These are phyloP conservation scores for Lentinula boryana DNA, from an alignment of 768 basidiomycete species.

Conservation along the genomic window DNA sequence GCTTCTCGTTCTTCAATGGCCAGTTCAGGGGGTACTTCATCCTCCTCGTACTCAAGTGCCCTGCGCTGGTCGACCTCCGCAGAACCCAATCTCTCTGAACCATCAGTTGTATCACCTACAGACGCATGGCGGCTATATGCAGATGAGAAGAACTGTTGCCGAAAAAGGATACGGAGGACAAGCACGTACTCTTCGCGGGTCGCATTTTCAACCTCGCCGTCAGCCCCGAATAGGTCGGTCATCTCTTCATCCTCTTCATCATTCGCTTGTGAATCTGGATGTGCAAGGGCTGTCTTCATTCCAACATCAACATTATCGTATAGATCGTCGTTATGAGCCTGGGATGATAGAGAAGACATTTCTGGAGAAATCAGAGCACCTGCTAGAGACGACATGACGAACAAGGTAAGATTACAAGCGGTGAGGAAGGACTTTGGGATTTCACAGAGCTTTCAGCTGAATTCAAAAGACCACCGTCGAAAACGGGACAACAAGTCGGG, in stretches of 20 bases:
- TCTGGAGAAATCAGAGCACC: conserved; percentile 41
- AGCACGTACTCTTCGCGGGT: background rate
- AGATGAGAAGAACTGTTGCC: background rate
- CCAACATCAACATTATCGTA: conserved; percentile 18
- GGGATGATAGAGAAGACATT: background rate
- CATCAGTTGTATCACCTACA: conserved; percentile 29
- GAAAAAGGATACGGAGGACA: background rate
- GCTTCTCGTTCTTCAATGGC: conserved; percentile 59
- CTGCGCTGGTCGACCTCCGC: conserved; percentile 30
- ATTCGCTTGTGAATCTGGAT: conserved; percentile 15
- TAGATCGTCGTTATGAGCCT: conserved; percentile 24
- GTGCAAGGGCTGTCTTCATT: conserved; percentile 13
- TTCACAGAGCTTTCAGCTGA: background rate
- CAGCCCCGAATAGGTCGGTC: conserved; percentile 79
- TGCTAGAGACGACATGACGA: conserved; percentile 53
- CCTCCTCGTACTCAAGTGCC: conserved; percentile 78
- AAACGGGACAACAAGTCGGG: background rate
- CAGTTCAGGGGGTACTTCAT: conserved; percentile 56
- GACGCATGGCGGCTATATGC: background rate
- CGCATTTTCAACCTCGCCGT: conserved; percentile 34
- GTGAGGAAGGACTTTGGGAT: conserved; percentile 1
- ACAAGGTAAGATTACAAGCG: background rate
- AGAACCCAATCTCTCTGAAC: conserved; percentile 55
- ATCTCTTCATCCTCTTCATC: conserved; percentile 48
- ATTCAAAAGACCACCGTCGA: conserved; percentile 2